Conservation (phyloP, 2,329 filamentous ascomycete genomes). For the Graphiopsis chlorocephala region DNA sequence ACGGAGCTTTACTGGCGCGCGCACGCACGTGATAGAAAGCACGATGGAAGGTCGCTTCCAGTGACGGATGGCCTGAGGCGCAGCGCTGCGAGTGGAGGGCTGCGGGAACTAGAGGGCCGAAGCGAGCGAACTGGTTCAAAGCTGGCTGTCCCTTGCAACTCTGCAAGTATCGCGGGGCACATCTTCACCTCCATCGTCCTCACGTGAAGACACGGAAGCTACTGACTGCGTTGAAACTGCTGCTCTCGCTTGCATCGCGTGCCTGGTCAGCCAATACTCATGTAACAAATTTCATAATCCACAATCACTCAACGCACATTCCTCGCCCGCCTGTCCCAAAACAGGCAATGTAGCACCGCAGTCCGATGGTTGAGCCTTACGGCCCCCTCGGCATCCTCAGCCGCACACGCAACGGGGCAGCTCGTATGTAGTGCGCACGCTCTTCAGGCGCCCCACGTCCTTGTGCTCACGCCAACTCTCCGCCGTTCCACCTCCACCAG, state of each 20-base stretch:
- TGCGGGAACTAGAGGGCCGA: not conserved
- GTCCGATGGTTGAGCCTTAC: not conserved
- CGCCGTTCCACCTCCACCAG: not conserved
- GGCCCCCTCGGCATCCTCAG: not conserved
- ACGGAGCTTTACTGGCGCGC: not conserved
- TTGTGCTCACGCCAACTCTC: not conserved
- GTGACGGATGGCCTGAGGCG: slow-evolving; percentile 4
- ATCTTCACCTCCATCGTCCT: not conserved
- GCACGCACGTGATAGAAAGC: not conserved
- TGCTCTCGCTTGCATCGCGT: not conserved
- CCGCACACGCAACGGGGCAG: not conserved
- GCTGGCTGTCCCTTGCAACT: no score
- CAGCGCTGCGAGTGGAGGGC: not conserved
- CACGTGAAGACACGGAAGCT: not conserved
- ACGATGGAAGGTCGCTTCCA: not conserved
- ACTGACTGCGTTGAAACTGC: no score
- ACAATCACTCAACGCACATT: not conserved
- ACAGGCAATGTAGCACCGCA: not conserved
- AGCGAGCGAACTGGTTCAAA: not conserved
- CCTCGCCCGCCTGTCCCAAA: not conserved
- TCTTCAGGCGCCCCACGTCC: not conserved
- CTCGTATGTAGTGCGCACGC: not conserved
- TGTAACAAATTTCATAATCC: not conserved
- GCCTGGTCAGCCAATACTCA: not conserved
- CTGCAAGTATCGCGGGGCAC: not conserved